A percentile compares a stretch with the other conserved stretches of the same genome.
Evolutionary conservation across 352 stramenopile genomes (phyloP).

Genomic region (Thraustochytrium sp.): DNA sequence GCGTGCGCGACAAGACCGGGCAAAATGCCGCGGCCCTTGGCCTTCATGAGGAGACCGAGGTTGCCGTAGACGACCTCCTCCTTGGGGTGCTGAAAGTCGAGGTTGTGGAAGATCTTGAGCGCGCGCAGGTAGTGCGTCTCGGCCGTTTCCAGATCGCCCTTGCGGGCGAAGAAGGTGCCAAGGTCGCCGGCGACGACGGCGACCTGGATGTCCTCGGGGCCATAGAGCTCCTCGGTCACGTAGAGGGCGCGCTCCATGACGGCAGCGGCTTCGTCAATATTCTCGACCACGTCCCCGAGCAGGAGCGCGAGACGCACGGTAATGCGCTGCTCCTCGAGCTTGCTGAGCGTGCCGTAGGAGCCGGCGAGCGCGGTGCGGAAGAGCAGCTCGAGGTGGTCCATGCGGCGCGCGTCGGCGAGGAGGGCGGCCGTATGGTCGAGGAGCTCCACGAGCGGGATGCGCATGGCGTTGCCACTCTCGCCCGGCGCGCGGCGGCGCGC

Average conservation of each 20-base stretch:
- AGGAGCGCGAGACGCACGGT: constrained; percentile 17
- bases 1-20: neutral
- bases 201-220: neutral
- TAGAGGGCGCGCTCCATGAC: neutral
- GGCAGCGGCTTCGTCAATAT: neutral
- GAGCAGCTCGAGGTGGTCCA: constrained; percentile 28
- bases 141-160: constrained; percentile 26
- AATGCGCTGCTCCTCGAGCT: constrained; percentile 36
- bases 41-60: neutral
- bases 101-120: neutral
- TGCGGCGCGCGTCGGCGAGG: constrained; percentile 4
- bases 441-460: neutral
- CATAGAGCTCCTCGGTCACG: constrained; percentile 34
- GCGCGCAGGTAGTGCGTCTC: neutral
- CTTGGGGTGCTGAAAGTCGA: constrained; percentile 13
- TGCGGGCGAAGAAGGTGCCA: neutral
- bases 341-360: constrained; percentile 14
- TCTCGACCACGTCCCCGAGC: neutral
- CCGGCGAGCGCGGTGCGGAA: constrained; percentile 15
- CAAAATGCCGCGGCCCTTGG: neutral
- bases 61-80: constrained; percentile 12
- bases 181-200: constrained; percentile 19
- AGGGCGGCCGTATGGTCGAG: neutral
- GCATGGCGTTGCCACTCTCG: neutral
- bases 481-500: no score